Evolutionary conservation across 2,329 filamentous ascomycete genomes (phyloP).

Genomic region (Fusarium duplospermum): DNA sequence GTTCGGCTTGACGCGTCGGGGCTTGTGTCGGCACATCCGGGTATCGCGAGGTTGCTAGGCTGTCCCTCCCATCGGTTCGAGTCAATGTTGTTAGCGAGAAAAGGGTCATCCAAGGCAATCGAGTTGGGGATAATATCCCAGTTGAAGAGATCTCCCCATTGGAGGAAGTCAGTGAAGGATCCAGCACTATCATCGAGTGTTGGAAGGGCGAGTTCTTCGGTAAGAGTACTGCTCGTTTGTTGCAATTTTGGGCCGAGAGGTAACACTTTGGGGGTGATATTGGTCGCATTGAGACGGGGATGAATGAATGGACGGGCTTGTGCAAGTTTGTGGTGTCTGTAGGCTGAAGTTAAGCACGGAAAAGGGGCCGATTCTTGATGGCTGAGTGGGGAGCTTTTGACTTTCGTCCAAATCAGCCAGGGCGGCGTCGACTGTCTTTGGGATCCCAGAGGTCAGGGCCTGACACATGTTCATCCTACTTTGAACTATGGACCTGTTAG

Average conservation of each 20-base stretch:
- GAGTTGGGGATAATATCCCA: not conserved
- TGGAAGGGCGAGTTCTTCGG: not conserved
- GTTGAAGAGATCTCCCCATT: not conserved
- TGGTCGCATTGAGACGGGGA: not conserved
- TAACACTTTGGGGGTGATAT: not conserved
- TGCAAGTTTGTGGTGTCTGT: not conserved
- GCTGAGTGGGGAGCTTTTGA: not conserved
- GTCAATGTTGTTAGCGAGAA: not conserved
- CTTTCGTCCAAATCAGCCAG: not conserved
- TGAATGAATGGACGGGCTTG: not conserved
- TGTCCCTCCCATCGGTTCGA: not conserved
- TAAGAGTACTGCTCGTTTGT: not conserved
- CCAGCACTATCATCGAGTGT: not conserved
- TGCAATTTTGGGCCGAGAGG: not conserved
- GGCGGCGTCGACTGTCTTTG: not conserved
- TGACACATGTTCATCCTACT: not conserved
- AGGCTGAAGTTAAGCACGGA: not conserved
- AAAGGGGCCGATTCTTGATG: not conserved
- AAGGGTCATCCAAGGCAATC: not conserved
- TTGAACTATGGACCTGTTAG: not conserved
- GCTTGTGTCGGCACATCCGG: not conserved
- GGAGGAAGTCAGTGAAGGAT: not conserved
- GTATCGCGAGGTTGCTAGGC: not conserved
- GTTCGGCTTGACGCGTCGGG: not conserved
- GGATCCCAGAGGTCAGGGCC: not conserved